Conservation (phyloP, 2,329 filamentous ascomycete species). For the Aspergillus pseudoglaucus region DNA sequence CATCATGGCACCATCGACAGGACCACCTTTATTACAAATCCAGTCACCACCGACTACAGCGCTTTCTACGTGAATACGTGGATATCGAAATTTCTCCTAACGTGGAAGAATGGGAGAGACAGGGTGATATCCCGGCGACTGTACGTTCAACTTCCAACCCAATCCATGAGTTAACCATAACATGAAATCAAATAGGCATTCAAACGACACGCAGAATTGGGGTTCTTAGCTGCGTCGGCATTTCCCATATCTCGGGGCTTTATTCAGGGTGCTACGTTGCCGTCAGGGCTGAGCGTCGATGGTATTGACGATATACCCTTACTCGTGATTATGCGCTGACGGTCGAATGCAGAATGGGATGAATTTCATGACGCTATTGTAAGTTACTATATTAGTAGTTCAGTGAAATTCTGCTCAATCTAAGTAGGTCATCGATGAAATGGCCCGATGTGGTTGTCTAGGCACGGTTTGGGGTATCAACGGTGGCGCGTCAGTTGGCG, state of each 20-base stretch:
- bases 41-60: slow-evolving; percentile 11
- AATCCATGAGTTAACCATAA: not conserved
- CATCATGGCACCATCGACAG: slow-evolving; percentile 7
- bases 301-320: not conserved
- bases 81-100: slow-evolving; percentile 9
- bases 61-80: slow-evolving; percentile 12
- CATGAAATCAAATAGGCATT: slow-evolving; percentile 3
- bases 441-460: slow-evolving; percentile 1
- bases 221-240: slow-evolving; percentile 9
- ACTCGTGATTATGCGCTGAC: not conserved
- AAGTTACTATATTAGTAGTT: not conserved
- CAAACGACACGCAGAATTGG: slow-evolving; percentile 8
- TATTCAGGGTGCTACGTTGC: slow-evolving; percentile 1
- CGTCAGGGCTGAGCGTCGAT: slow-evolving; percentile 1
- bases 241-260: slow-evolving; percentile 8
- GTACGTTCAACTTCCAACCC: not conserved
- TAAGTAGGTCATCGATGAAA: slow-evolving; percentile 9
- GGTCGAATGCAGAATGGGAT: slow-evolving; percentile 1
- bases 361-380: slow-evolving; percentile 5
- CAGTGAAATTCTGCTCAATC: too few relatives aligned
- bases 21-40: slow-evolving; percentile 13
- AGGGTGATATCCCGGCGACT: slow-evolving; percentile 4
- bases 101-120: slow-evolving; percentile 12
- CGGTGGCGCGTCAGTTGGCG: slow-evolving; percentile 10
- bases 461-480: not conserved